Percentiles rank a stretch among this genome's conserved stretches.
phyloP scores from a whole-genome alignment of 108 stramenopile genomes.

The Cyclotella baltica region DNA sequence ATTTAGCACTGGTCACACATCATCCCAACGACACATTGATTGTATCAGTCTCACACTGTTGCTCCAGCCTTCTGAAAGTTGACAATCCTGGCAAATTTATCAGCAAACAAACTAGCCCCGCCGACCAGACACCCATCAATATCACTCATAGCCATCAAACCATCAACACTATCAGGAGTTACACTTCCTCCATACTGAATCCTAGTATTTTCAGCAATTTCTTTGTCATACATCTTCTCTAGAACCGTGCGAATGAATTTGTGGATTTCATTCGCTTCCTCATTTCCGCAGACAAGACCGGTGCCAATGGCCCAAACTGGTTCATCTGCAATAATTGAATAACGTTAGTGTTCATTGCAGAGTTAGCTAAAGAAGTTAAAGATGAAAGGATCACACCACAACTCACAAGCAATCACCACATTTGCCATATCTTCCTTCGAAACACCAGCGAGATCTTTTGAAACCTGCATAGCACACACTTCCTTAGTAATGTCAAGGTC shows the following conservation, averaged over 20 bases:
- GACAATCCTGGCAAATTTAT: slow-evolving; percentile 82
- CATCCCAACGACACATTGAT: neutral
- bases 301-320: slow-evolving; percentile 98
- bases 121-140: slow-evolving; percentile 86
- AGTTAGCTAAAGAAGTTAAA: neutral
- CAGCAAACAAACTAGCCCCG: slow-evolving; percentile 80
- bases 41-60: no score
- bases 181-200: slow-evolving; percentile 87
- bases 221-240: slow-evolving; percentile 59
- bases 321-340: slow-evolving; percentile 43
- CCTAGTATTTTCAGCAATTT: slow-evolving; percentile 54
- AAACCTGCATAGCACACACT: slow-evolving; percentile 68
- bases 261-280: slow-evolving; percentile 54
- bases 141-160: slow-evolving; percentile 80
- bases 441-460: slow-evolving; percentile 72
- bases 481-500: slow-evolving; percentile 55
- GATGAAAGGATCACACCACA: no score
- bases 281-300: slow-evolving; percentile 47
- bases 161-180: slow-evolving; percentile 73
- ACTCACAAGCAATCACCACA: slow-evolving; percentile 84
- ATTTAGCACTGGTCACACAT: no score
- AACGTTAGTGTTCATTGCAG: neutral
- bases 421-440: slow-evolving; percentile 50
- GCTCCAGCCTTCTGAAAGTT: slow-evolving; percentile 26
- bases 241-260: slow-evolving; percentile 48